phyloP scores from a whole-genome alignment of 805 yeast species.

The Candida maris region DNA sequence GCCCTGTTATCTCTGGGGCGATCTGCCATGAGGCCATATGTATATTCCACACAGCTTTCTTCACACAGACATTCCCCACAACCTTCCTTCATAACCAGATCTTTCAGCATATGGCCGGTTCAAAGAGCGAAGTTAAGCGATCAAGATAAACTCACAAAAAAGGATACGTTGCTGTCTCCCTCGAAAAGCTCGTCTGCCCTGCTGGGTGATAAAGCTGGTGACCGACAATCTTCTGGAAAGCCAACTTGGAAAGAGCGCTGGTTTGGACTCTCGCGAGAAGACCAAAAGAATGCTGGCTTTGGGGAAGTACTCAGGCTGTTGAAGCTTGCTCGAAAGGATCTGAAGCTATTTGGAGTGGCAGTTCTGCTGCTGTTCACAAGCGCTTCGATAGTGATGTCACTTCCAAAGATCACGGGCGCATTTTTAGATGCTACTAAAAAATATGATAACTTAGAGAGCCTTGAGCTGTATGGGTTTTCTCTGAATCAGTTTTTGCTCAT shows the following conservation, averaged over 20 bases:
- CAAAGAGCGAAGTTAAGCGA: too few species aligned
- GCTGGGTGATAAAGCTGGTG: too few species aligned
- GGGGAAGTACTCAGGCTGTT: constrained; percentile 39
- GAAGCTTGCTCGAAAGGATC: constrained; percentile 42
- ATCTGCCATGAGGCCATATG: too few species aligned
- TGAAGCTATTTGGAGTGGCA: constrained; percentile 41
- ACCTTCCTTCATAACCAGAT: too few species aligned
- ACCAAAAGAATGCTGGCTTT: constrained; percentile 32
- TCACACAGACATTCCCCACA: too few species aligned
- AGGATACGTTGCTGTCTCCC: too few species aligned
- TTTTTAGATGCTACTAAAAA: constrained; percentile 48
- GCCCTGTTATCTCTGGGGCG: too few species aligned
- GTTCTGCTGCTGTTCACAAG: constrained; percentile 43
- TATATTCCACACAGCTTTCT: too few species aligned
- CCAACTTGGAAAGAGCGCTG: constrained; percentile 28
- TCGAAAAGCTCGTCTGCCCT: too few species aligned
- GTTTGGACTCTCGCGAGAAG: constrained; percentile 31
- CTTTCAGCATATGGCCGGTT: too few species aligned
- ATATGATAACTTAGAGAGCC: constrained; percentile 22
- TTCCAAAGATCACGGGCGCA: constrained; percentile 55
- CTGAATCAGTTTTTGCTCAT: constrained; percentile 57
- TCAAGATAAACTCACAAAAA: too few species aligned
- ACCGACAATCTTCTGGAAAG: too few species aligned
- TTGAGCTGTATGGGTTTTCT: constrained; percentile 53
- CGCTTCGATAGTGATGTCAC: constrained; percentile 47